Percentiles rank a stretch among this genome's conserved stretches.
These are phyloP conservation scores for Aspergillus panamensis DNA, from an alignment of 495 filamentous ascomycete genomes.

Conservation along the genomic window DNA sequence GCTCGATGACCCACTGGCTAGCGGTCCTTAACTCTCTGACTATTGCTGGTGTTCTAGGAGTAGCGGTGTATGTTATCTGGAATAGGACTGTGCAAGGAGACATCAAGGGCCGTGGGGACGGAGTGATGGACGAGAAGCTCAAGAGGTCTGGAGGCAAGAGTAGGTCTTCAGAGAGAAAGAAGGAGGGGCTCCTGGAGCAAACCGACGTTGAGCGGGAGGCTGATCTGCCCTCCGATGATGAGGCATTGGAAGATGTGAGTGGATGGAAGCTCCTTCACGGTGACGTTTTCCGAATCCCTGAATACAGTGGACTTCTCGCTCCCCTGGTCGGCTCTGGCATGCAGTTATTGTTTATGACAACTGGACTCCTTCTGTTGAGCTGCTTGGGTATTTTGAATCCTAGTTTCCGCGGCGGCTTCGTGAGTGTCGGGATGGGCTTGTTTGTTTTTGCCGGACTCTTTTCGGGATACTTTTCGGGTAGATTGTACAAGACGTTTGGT, in stretches of 20 bases:
- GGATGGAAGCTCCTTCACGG: constrained; percentile 95
- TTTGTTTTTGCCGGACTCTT: constrained; percentile 87
- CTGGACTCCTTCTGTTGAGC: constrained; percentile 73
- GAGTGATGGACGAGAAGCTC: constrained; percentile 62
- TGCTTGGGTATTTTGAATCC: constrained; percentile 84
- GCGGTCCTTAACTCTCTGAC: constrained; percentile 89
- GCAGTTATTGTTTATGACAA: constrained; percentile 84
- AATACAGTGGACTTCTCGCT: constrained; percentile 72
- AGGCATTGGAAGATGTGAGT: constrained; percentile 75
- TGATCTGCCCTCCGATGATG: constrained; percentile 70
- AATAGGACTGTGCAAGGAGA: constrained; percentile 78
- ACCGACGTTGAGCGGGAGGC: constrained; percentile 56
- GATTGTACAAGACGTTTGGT: constrained; percentile 84
- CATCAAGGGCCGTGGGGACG: constrained; percentile 68
- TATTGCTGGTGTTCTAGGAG: constrained; percentile 77
- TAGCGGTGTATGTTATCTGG: constrained; percentile 82
- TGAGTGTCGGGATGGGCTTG: constrained; percentile 80
- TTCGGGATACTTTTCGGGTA: constrained; percentile 87
- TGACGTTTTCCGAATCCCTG: constrained; percentile 84
- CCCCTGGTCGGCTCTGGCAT: constrained; percentile 86
- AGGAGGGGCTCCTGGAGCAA: constrained; percentile 63
- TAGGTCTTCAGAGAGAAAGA: constrained; percentile 51
- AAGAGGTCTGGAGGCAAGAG: constrained; percentile 50
- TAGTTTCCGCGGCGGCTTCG: constrained; percentile 87
- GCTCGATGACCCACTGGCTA: constrained; percentile 84